Conservation (phyloP, 208 protist species). For the Trypanosoma cruzi region DNA sequence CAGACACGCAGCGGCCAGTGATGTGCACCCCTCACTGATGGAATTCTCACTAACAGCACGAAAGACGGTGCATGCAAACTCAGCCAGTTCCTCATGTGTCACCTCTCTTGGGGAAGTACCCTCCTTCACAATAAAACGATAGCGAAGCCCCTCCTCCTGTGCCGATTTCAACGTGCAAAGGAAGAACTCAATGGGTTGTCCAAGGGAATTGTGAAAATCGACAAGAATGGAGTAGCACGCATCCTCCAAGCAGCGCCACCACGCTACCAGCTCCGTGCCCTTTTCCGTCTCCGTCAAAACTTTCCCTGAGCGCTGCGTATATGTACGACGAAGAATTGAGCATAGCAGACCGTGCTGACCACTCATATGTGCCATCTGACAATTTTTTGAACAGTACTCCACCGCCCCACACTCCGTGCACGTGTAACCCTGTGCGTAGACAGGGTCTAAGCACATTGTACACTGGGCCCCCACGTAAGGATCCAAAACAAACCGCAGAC, state of each 20-base stretch:
- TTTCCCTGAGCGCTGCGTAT: slow-evolving; percentile 60
- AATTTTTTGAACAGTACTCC: slow-evolving; percentile 82
- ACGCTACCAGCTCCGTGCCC: slow-evolving; percentile 67
- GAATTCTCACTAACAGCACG: slow-evolving; percentile 81
- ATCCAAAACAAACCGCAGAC: slow-evolving; percentile 75
- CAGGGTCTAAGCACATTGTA: slow-evolving; percentile 84
- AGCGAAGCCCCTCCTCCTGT: slow-evolving; percentile 70
- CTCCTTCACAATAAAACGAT: slow-evolving; percentile 55
- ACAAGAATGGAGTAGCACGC: slow-evolving; percentile 73
- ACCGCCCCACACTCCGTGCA: slow-evolving; percentile 79
- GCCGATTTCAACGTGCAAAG: slow-evolving; percentile 67
- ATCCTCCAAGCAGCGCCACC: slow-evolving; percentile 80
- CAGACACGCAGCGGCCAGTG: slow-evolving; percentile 83
- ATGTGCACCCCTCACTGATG: slow-evolving; percentile 70
- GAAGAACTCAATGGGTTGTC: slow-evolving; percentile 71
- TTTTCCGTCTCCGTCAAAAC: slow-evolving; percentile 69
- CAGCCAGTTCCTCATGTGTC: slow-evolving; percentile 61
- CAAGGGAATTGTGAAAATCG: slow-evolving; percentile 68
- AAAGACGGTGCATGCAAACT: slow-evolving; percentile 75
- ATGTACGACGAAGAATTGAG: slow-evolving; percentile 55
- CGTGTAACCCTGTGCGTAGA: slow-evolving; percentile 80
- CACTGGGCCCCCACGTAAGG: slow-evolving; percentile 73
- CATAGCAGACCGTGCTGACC: slow-evolving; percentile 74
- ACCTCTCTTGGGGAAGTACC: slow-evolving; percentile 21
- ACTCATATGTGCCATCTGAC: slow-evolving; percentile 71